phyloP scores from a whole-genome alignment of 139 green algal genomes.

The Deuterostichococcus epilithicus region DNA sequence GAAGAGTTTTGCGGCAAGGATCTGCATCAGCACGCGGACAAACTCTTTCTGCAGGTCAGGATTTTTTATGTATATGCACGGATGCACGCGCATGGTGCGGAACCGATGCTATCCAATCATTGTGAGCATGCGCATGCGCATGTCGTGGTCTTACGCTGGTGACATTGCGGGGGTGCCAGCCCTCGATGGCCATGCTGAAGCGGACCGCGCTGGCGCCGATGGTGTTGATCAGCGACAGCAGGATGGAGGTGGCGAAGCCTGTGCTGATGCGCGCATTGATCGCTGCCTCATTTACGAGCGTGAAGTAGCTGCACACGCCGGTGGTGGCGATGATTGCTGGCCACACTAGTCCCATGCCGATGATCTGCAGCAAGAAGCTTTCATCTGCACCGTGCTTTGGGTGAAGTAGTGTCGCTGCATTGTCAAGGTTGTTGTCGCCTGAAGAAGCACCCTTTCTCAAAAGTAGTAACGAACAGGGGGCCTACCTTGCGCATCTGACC shows the following conservation, averaged over 20 bases:
- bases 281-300: conserved; percentile 14
- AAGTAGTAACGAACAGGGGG: too few relatives aligned
- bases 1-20: conserved; percentile 35
- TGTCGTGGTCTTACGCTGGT: conserved; percentile 8
- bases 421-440: too few relatives aligned
- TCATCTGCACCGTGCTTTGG: too few relatives aligned
- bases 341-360: conserved; percentile 29
- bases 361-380: conserved; percentile 1
- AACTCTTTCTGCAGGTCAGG: neutral
- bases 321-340: conserved; percentile 22
- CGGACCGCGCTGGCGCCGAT: conserved; percentile 2
- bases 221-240: conserved; percentile 28
- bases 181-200: conserved; percentile 16
- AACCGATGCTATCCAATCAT: too few relatives aligned
- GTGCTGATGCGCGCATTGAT: conserved; percentile 23
- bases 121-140: neutral
- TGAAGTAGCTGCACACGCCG: conserved; percentile 18
- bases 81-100: neutral
- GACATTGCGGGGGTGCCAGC: conserved; percentile 25
- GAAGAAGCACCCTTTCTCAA: too few relatives aligned
- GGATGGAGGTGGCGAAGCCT: conserved; percentile 26
- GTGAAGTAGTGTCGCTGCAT: too few relatives aligned
- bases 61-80: neutral
- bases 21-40: conserved; percentile 11
- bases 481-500: neutral